phyloP scores from a whole-genome alignment of 306 rosid species.

The Acmispon strigosus region DNA sequence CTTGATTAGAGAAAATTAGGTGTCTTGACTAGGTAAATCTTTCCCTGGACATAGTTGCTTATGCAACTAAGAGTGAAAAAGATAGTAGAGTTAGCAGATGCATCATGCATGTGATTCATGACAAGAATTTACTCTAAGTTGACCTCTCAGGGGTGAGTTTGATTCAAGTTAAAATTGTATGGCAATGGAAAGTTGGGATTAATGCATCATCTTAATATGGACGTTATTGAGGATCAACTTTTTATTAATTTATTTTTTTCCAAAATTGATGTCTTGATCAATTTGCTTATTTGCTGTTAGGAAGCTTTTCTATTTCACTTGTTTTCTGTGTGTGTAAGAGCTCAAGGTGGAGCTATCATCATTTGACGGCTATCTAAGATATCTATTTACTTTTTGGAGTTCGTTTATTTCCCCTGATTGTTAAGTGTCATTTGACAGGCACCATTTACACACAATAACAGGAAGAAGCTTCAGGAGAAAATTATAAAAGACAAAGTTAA shows the following conservation, averaged over 20 bases:
- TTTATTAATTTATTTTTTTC: neutral
- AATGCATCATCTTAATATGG: neutral
- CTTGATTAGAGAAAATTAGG: neutral
- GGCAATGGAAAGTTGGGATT: conserved; percentile 1
- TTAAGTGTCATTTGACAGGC: conserved; percentile 51
- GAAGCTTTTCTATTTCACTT: neutral
- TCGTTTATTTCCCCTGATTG: neutral
- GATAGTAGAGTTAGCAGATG: neutral
- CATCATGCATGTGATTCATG: neutral
- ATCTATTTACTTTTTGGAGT: neutral
- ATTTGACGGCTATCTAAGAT: neutral
- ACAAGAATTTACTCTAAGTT: neutral
- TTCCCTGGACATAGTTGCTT: neutral
- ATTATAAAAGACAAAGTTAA: conserved; percentile 86
- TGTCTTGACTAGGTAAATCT: neutral
- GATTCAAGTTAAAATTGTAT: neutral
- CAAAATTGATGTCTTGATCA: conserved; percentile 2
- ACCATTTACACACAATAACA: conserved; percentile 68
- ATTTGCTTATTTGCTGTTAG: conserved; percentile 1
- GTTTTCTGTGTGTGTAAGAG: neutral
- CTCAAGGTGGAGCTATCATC: neutral
- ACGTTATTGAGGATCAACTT: neutral
- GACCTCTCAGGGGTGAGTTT: neutral
- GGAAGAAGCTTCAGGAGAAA: conserved; percentile 93
- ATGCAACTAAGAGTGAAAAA: neutral